These are phyloP conservation scores for Thymus mandschuricus DNA, from an alignment of 257 asterid species.

Conservation along the genomic window DNA sequence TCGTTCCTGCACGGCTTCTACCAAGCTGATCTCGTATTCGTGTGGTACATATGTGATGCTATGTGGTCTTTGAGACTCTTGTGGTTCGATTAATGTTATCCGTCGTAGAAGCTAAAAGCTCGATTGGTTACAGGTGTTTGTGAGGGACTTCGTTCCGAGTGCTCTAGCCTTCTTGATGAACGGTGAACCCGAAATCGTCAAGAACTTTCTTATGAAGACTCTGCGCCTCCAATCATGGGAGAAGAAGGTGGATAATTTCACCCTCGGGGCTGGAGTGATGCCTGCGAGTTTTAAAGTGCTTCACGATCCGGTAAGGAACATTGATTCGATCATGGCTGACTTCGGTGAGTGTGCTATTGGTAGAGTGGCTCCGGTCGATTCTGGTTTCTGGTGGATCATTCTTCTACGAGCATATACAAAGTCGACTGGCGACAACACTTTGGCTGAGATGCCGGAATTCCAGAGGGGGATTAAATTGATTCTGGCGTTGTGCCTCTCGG, in stretches of 20 bases:
- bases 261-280: constrained; percentile 90
- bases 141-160: constrained; percentile 91
- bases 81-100: background rate
- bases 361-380: constrained; percentile 95
- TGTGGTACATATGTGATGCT: background rate
- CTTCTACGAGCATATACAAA: constrained; percentile 89
- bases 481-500: constrained; percentile 77
- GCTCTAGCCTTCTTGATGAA: constrained; percentile 94
- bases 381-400: constrained; percentile 99
- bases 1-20: background rate
- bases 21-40: background rate
- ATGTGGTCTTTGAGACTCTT: background rate
- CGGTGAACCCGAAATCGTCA: constrained; percentile 95
- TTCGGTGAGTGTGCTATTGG: constrained; percentile 96
- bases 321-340: constrained; percentile 84
- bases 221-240: constrained; percentile 93
- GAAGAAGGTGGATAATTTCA: constrained; percentile 88
- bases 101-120: background rate
- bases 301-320: constrained; percentile 78
- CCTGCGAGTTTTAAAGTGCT: constrained; percentile 96
- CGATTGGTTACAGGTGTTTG: constrained; percentile 62
- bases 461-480: constrained; percentile 90
- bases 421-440: constrained; percentile 87
- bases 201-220: constrained; percentile 80
- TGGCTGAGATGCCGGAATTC: constrained; percentile 78